Evolutionary conservation across 108 stramenopile genomes (phyloP), one percentile per base, ranked within the genome.

Genomic region (Skeletonema potamos): DNA sequence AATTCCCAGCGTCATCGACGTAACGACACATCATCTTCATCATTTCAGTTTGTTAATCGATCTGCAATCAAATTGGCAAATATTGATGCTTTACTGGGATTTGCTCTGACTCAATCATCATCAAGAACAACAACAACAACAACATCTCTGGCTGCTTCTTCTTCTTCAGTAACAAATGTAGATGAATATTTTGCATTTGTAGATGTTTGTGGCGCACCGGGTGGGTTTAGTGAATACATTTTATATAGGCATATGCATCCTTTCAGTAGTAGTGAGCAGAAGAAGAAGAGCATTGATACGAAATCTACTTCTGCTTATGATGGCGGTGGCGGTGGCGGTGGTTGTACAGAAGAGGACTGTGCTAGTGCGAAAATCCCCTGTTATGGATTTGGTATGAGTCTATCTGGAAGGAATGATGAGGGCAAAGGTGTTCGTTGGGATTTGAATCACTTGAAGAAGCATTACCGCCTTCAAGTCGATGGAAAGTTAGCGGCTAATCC

Each of bases 171-270:
- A 55, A 4, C 13, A 4, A 22, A 32, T 18, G 37, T 41, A 11
- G 11, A 62, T 4, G 13, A 54, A 13, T 17, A 54, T 24, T 90
- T 93, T 77, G 54, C 79, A 12, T 96, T 93, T 87, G 92, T 88
- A 2, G 95, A 96, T 76, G 62, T 96, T 20, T 93, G 92, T 68
- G 95, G 89, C 2, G 92, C 92, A 4, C 95, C 95, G 0, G 95
- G 95, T 32, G 95, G 95, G 12, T 96, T 92, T 43, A 90, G 89
- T 72, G 92, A 96, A 58, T 96, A 96, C 59, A 54, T 96, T n/a
- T 68, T 92, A 73, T 82, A 82, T 69, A 79, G 91, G 33, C 62
- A 57, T 62, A n/a, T 43, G n/a, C 58, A 69, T 15, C 41, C 27
- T 51, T 36, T 13, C 2, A 6, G 39, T 17, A 58, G 8, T 48